phyloP scores from a whole-genome alignment of 2,329 filamentous ascomycete genomes.

The Phyllosticta capitalensis region DNA sequence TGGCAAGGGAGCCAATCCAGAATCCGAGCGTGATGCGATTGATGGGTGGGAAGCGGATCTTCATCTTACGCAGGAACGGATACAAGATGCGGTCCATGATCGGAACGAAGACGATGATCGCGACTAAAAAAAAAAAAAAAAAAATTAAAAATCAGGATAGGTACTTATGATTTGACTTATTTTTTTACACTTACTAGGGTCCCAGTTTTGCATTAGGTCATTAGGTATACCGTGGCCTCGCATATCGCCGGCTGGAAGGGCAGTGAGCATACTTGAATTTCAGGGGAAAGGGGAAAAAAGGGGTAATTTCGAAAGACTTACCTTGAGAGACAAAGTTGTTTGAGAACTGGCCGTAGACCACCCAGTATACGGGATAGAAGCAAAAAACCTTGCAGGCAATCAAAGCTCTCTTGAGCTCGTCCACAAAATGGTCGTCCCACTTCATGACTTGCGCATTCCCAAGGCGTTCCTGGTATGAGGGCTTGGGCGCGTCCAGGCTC shows the following conservation, averaged over 20 bases:
- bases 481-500: constrained; percentile 55
- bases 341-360: constrained; percentile 33
- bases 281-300: too few species aligned
- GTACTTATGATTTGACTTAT: too few species aligned
- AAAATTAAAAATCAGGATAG: too few species aligned
- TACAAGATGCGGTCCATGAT: constrained; percentile 35
- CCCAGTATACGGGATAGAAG: constrained; percentile 40
- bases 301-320: neutral
- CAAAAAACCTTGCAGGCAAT: constrained; percentile 59
- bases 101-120: constrained; percentile 39
- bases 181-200: too few species aligned
- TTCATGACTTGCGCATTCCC: constrained; percentile 36
- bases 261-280: neutral
- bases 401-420: constrained; percentile 59
- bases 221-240: constrained; percentile 36
- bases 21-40: constrained; percentile 45
- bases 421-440: constrained; percentile 64
- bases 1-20: constrained; percentile 42
- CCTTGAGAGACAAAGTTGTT: constrained; percentile 38
- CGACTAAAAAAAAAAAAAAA: too few species aligned
- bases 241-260: constrained; percentile 30
- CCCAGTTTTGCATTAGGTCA: constrained; percentile 40
- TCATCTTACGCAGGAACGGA: constrained; percentile 31
- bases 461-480: constrained; percentile 50
- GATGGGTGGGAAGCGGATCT: constrained; percentile 40